Base-by-base conservation (phyloP, 306 rosid genomes). In the Spatholobus suberectus region DNA sequence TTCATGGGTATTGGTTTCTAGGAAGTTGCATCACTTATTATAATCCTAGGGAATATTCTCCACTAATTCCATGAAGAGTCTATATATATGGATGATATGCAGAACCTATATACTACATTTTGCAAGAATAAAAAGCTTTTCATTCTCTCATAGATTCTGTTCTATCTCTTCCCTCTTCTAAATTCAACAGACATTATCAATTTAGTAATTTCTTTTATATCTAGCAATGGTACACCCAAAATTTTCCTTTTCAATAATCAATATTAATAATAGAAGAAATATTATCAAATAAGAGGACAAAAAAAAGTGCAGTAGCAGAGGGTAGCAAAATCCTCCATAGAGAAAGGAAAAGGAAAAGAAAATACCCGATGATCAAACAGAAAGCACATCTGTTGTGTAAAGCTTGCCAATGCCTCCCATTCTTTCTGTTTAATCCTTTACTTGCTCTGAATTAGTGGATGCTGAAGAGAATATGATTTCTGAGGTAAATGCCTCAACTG, bases 321-420 rank as follows among this genome's bases (percentile, higher is more conserved):
- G 32, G 3, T 29, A 29, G 32, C 3, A 29, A n/a, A 51, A 37
- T 52, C 29, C 54, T 78, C 52, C 27, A 13, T 15, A 51, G 24
- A 32, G 8, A 67, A 37, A 52, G 43, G 29, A 7, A 67, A 37
- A 52, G 43, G 29, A 68, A 68, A 78, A 49, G 59, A 35, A 20
- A 68, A 38, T 51, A 38, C 75, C 40, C 14, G 65, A 35, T 47
- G 24, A 40, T 32, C 40, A 51, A 66, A 51, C 47, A 67, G 67
- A 47, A 78, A 66, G 54, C 66, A 21, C 66, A 37, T 51, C 75
- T 66, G 67, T 67, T 78, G 26, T 51, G 20, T 51, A 49, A 66
- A 34, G 54, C 32, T 66, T 67, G 52, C 40, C 52, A 49, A 37
- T 46, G 52, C 52, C 52, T 47, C 82, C 52, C 17, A 29, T 44